Base-by-base conservation (phyloP, 495 filamentous ascomycete species). In the Aspergillus saccharolyticus region DNA sequence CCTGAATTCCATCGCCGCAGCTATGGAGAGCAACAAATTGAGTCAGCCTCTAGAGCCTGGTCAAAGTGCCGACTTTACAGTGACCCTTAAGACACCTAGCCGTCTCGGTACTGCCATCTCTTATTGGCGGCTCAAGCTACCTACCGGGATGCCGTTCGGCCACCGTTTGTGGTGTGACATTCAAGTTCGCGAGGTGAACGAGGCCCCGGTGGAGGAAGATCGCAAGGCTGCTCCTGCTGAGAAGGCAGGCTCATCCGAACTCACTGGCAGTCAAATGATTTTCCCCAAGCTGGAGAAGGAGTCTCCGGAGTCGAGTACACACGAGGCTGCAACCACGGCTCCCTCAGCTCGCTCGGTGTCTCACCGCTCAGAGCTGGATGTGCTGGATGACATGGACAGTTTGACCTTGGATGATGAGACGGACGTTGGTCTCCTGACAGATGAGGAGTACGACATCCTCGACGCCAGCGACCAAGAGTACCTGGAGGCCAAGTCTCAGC, bases 241-340 rank as follows among this genome's bases (percentile, higher is more conserved):
- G n/a, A n/a, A n/a, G n/a, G n/a, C n/a, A n/a, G n/a, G 51, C 58
- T 12, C 44, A 70, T 58, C 54, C 66, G 67, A 65, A 44, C 16
- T 58, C 42, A 60, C 66, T 18, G 70, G 80, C 52, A 88, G 86
- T 69, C 81, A 86, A 55, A 96, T 97, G 90, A 91, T 97, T 65
- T 97, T 98, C 83, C 95, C 95, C 58, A 93, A 88, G 73, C 83
- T 98, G 18, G 90, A 94, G 58, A 96, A 96, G 73, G 94, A 97
- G 71, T 95, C 91, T 17, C 93, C 94, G 4, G 80, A 82, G 39
- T 78, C 85, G 14, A 96, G 90, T 72, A 83, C 88, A 42, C 85
- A 95, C 63, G 81, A 87, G 67, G 79, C 78, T 30, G 58, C 63
- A 14, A 55, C 63, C n/a, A 56, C 65, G 10, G 62, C 67, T 19